Conservation (phyloP, 106 monocot genomes). For the Dendrobium huoshanense region DNA sequence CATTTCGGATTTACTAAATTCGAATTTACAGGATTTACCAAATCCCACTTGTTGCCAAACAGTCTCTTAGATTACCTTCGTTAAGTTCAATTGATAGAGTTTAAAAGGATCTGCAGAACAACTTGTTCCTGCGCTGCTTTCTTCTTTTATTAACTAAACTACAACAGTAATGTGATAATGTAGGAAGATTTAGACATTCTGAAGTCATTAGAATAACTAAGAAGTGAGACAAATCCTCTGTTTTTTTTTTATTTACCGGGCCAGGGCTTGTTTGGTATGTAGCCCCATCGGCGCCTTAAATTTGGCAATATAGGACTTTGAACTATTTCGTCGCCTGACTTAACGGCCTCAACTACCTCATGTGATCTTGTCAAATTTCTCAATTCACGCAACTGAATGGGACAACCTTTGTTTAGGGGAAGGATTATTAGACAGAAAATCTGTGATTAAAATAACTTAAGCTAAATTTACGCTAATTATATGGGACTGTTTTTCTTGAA, state of each 20-base stretch:
- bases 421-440: background rate
- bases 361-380: background rate
- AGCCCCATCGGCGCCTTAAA: background rate
- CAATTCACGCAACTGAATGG: background rate
- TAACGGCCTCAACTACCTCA: background rate
- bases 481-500: too few relatives aligned
- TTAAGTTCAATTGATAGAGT: background rate
- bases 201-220: background rate
- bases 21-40: too few relatives aligned
- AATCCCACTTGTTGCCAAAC: too few relatives aligned
- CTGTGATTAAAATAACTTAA: background rate
- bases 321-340: background rate
- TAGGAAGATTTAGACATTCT: background rate
- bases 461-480: background rate
- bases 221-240: background rate
- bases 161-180: background rate
- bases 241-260: background rate
- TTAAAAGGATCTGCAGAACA: background rate
- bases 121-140: background rate
- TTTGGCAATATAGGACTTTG: background rate
- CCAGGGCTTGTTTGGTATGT: background rate
- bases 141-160: background rate
- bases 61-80: background rate
- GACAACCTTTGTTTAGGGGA: background rate
- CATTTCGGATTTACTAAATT: too few relatives aligned